Evolutionary conservation across 2,329 filamentous ascomycete species (phyloP).

Genomic region (Dendrostoma leiphaemia): DNA sequence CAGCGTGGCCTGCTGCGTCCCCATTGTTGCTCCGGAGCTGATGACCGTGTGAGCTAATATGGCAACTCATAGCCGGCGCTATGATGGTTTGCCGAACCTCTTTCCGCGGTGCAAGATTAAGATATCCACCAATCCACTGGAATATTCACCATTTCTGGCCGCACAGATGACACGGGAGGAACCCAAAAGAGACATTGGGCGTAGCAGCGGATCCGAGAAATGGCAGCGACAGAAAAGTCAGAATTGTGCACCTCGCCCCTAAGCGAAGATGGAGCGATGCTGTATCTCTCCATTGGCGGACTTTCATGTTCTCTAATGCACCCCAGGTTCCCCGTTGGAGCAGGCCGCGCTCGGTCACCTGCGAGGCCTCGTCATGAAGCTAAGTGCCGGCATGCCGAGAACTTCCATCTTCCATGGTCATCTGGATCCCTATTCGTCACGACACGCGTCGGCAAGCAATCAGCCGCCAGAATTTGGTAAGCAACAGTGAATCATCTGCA

Average conservation of each 20-base stretch:
- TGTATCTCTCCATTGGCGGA: not conserved
- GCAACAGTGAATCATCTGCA: too few species aligned
- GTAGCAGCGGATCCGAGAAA: not conserved
- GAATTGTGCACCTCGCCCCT: not conserved
- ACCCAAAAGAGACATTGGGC: not conserved
- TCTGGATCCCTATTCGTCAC: too few species aligned
- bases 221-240: not conserved
- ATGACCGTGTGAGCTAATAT: not conserved
- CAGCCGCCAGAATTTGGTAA: too few species aligned
- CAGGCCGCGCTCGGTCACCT: too few species aligned
- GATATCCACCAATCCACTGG: constrained; percentile 2
- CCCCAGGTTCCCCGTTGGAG: not conserved
- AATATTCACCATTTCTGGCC: too few species aligned
- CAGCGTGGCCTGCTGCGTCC: not conserved
- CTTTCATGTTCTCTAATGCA: not conserved
- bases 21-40: not conserved
- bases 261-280: too few species aligned
- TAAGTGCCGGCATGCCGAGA: too few species aligned
- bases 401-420: too few species aligned
- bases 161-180: not conserved
- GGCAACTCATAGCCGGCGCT: not conserved
- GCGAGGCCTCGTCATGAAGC: too few species aligned
- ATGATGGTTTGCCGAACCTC: not conserved
- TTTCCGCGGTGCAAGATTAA: not conserved
- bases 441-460: too few species aligned